Base-by-base conservation (phyloP, 1,139 yeast genomes). In the Saccharomyces hybrid region DNA sequence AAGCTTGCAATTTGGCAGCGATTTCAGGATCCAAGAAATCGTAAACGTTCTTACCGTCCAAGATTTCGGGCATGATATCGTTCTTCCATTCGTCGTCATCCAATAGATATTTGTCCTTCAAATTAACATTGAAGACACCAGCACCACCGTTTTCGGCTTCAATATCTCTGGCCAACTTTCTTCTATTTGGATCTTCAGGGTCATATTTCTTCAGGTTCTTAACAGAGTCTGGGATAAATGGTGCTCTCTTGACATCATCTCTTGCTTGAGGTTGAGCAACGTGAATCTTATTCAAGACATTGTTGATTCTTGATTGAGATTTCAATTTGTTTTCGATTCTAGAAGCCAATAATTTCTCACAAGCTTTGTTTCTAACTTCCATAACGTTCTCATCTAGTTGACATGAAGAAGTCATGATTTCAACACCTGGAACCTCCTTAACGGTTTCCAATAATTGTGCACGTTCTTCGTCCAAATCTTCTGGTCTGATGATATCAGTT, bases 81-180 rank as follows among this genome's bases (percentile, higher is more conserved):
- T 89, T 82, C 81, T 93, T 93, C 99, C 99, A 93, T 59, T 88
- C 95, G 50, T 91, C 98, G 69, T 95, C 95, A 63, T 93, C 99
- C 64, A 93, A 78, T 58, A 93, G 66, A 74, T 93, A 93, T 66
- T 86, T 86, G 67, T 91, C 98, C 74, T 90, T 88, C 75, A 91
- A 79, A 76, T 95, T 89, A 67, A 93, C 83, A 75, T 90, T 93
- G 78, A 77, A 93, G 44, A 93, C 99, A 79, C 99, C 99, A 31
- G 99, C 97, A 71, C 99, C 99, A 69, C 99, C 99, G 66, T 93
- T 89, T 71, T 88, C 97, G 50, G 80, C 86, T 75, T 93, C 99
- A 60, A 90, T 78, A 68, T 93, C 99, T 68, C 88, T 82, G 48
- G 96, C 90, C 68, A 93, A 79, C 62, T 70, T 78, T 68, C 93